A percentile compares a stretch with the other conserved stretches of the same genome.
Evolutionary conservation across 192 early-diverging fungal species (phyloP).

Genomic region (Linnemannia elongata): DNA sequence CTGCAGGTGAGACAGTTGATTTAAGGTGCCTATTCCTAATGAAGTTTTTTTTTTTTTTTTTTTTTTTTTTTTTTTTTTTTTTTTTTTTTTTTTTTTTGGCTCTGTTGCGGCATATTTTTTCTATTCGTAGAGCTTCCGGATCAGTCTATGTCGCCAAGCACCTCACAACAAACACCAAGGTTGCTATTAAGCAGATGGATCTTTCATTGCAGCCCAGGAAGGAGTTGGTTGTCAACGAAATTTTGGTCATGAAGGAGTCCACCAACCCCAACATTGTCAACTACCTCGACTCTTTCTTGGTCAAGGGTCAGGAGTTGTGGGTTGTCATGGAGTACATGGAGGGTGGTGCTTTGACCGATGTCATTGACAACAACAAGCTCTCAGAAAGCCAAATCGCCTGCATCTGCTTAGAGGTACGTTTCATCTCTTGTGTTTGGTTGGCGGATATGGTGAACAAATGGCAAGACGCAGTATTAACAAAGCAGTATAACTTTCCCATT

Average conservation of each 20-base stretch:
- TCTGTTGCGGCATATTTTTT: conserved; percentile 5
- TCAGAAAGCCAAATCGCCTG: conserved; percentile 95
- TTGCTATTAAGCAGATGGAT: conserved; percentile 97
- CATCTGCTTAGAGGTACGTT: conserved; percentile 88
- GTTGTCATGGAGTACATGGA: conserved; percentile 99
- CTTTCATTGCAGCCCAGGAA: conserved; percentile 88
- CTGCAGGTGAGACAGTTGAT: conserved; percentile 3
- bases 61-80: too few relatives aligned
- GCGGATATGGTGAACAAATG: not conserved
- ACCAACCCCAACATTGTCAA: conserved; percentile 98
- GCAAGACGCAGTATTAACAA: not conserved
- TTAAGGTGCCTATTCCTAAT: not conserved
- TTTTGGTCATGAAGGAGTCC: conserved; percentile 94
- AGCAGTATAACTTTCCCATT: conserved; percentile 7
- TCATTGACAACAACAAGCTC: conserved; percentile 95
- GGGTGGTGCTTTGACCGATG: conserved; percentile 96
- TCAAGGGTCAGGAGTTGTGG: conserved; percentile 90
- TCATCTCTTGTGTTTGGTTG: not conserved
- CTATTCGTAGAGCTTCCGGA: conserved; percentile 82
- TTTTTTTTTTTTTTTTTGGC: too few relatives aligned
- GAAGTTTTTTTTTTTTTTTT: conserved; percentile 12
- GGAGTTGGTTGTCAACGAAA: conserved; percentile 94
- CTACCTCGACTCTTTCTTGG: conserved; percentile 92
- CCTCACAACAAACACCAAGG: conserved; percentile 77
- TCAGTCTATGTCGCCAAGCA: conserved; percentile 96